Evolutionary conservation across 192 early-diverging fungal genomes (phyloP).

Genomic region (Rhizophagus sp.): DNA sequence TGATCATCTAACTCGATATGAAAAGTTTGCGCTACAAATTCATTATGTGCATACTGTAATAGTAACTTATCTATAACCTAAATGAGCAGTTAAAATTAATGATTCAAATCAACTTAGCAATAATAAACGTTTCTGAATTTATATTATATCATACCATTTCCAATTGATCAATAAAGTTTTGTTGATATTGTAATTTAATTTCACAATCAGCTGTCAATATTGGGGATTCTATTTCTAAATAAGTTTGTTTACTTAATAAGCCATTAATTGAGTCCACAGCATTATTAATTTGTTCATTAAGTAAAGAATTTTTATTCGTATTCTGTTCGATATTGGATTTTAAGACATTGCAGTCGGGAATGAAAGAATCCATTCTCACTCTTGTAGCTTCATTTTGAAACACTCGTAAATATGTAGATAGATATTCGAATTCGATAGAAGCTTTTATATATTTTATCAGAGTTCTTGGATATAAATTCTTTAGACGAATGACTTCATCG

Average conservation of each 20-base stretch:
- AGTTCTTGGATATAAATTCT: slow-evolving; percentile 6
- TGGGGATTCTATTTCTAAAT: slow-evolving; percentile 10
- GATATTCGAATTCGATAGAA: neutral
- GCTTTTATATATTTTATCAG: slow-evolving; percentile 15
- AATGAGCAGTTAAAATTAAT: neutral
- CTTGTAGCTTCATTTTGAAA: slow-evolving; percentile 8
- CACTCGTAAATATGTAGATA: slow-evolving; percentile 3
- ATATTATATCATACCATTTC: neutral
- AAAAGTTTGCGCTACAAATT: neutral
- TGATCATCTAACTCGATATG: slow-evolving; percentile 23
- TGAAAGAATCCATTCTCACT: neutral
- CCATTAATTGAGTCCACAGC: neutral
- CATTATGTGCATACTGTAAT: slow-evolving; percentile 5
- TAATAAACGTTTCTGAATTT: neutral
- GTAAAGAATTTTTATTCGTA: neutral
- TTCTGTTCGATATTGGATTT: neutral
- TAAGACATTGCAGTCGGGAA: neutral
- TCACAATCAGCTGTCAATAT: slow-evolving; percentile 12
- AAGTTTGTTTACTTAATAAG: neutral
- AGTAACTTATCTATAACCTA: slow-evolving; percentile 18
- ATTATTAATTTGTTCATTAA: neutral
- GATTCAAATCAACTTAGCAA: neutral
- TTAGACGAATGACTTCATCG: slow-evolving; percentile 14
- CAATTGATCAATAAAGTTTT: neutral
- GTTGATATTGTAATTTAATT: slow-evolving; percentile 2